phyloP scores from a whole-genome alignment of 495 filamentous ascomycete genomes.

The Xylaria intraflava region DNA sequence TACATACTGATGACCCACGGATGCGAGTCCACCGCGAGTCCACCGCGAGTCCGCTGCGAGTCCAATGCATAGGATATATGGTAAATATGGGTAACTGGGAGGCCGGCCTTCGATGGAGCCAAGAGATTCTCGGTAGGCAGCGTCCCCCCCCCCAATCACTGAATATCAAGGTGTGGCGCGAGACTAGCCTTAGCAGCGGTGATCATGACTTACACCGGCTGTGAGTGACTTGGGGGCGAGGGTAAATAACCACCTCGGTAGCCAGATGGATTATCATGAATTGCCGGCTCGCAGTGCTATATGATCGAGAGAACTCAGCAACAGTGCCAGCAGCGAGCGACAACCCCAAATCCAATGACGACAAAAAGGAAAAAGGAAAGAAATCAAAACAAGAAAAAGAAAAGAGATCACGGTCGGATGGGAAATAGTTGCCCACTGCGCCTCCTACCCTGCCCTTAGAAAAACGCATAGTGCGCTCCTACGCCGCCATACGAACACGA shows the following conservation, averaged over 20 bases:
- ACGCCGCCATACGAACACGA: not conserved
- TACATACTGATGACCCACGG: conserved; percentile 6
- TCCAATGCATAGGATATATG: no score
- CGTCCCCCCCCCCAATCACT: not conserved
- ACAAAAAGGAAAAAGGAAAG: conserved; percentile 15
- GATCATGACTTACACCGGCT: no score
- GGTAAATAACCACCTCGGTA: no score
- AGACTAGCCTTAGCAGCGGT: not conserved
- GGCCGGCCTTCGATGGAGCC: not conserved
- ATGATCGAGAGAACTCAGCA: no score
- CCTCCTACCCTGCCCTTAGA: not conserved
- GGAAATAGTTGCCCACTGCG: not conserved
- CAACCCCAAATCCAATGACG: not conserved
- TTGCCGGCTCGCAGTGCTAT: no score
- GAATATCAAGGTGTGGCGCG: not conserved
- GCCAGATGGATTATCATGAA: no score
- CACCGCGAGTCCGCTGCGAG: no score
- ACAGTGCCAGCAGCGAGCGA: not conserved
- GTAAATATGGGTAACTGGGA: not conserved
- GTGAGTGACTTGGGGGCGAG: no score
- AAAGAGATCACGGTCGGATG: conserved; percentile 15
- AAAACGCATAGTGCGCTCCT: not conserved
- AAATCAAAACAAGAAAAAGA: conserved; percentile 9
- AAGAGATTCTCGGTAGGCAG: not conserved
- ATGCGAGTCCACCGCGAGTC: conserved; percentile 8